phyloP scores from a whole-genome alignment of 106 monocot genomes.

The Platanthera guangdongensis region DNA sequence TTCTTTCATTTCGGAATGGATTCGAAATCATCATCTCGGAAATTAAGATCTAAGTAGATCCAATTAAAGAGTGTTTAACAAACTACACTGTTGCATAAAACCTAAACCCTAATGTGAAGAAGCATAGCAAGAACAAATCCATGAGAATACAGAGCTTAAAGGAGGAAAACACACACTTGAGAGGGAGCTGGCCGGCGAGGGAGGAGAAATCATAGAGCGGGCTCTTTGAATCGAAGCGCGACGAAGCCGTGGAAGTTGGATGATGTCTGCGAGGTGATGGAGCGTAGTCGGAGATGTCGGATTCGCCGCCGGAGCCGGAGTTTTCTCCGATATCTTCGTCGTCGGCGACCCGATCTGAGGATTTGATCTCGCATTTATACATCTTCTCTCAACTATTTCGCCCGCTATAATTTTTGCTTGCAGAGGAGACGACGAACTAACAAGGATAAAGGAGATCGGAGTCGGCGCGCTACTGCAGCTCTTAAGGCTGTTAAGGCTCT shows the following conservation, averaged over 20 bases:
- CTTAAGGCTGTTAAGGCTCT: too few species aligned
- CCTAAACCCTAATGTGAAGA: too few species aligned
- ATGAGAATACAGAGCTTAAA: too few species aligned
- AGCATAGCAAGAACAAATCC: neutral
- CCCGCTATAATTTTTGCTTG: neutral
- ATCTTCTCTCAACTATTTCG: slow-evolving; percentile 2
- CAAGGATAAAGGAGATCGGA: neutral
- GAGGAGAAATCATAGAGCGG: slow-evolving; percentile 43
- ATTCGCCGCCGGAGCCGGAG: neutral
- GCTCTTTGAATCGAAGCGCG: slow-evolving; percentile 10
- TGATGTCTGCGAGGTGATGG: neutral
- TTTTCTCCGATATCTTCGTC: slow-evolving; percentile 6
- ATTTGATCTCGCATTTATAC: neutral
- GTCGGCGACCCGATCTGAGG: neutral
- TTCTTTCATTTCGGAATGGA: too few species aligned
- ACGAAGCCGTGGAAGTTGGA: neutral
- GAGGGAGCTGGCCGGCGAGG: slow-evolving; percentile 32
- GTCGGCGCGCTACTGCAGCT: neutral
- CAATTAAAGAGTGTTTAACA: too few species aligned
- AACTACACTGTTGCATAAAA: too few species aligned
- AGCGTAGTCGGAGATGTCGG: neutral
- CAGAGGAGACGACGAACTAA: neutral
- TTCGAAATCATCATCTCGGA: too few species aligned
- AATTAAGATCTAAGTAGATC: too few species aligned
- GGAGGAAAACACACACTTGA: slow-evolving; percentile 23